phyloP scores from a whole-genome alignment of 2,329 filamentous ascomycete species.

The Dactylellina cionopaga region DNA sequence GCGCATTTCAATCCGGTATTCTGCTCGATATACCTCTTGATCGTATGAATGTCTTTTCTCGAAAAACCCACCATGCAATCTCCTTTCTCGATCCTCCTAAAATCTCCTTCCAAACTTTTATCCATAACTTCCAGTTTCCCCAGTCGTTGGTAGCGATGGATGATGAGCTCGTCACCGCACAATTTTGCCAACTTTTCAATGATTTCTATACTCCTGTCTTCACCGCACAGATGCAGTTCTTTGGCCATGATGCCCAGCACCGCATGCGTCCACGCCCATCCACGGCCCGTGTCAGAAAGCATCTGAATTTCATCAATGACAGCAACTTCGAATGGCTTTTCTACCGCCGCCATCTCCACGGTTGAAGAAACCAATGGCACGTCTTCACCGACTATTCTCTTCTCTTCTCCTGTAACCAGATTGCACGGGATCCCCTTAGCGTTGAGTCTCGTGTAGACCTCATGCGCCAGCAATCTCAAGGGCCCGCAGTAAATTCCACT shows the following conservation, averaged over 20 bases:
- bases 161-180: slow-evolving; percentile 81
- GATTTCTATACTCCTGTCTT: slow-evolving; percentile 81
- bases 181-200: slow-evolving; percentile 80
- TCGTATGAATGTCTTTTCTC: slow-evolving; percentile 78
- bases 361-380: slow-evolving; percentile 81
- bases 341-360: slow-evolving; percentile 84
- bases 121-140: slow-evolving; percentile 77
- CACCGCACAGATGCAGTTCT: slow-evolving; percentile 93
- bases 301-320: slow-evolving; percentile 99
- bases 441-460: slow-evolving; percentile 88
- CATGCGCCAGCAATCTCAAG: slow-evolving; percentile 85
- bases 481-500: slow-evolving; percentile 91
- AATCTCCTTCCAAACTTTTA: slow-evolving; percentile 71
- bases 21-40: slow-evolving; percentile 81
- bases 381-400: slow-evolving; percentile 72
- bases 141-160: slow-evolving; percentile 85
- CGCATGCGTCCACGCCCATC: slow-evolving; percentile 94
- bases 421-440: slow-evolving; percentile 80
- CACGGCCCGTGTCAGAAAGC: slow-evolving; percentile 81
- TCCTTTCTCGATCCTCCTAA: slow-evolving; percentile 79
- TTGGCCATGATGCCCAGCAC: slow-evolving; percentile 85
- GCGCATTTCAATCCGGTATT: slow-evolving; percentile 82
- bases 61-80: slow-evolving; percentile 92
- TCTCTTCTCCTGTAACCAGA: slow-evolving; percentile 90
- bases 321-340: slow-evolving; percentile 77